These are phyloP conservation scores for Sarocladium kiliense DNA, from an alignment of 2,329 filamentous ascomycete species.

Conservation along the genomic window DNA sequence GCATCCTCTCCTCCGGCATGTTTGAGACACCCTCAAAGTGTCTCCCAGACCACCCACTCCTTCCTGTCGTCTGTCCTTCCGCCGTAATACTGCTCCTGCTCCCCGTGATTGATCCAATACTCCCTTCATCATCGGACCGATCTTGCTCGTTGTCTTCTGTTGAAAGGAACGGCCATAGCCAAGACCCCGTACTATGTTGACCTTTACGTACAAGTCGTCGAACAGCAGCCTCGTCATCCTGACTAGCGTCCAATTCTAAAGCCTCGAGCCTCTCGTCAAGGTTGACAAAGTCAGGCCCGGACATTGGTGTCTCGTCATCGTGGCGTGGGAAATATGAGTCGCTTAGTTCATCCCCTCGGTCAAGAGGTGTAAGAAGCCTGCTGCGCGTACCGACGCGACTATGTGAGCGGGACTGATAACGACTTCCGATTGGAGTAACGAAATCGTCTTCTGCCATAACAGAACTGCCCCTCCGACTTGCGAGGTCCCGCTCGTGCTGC, in stretches of 20 bases:
- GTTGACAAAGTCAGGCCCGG: slow-evolving; percentile 59
- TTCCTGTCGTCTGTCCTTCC: slow-evolving; percentile 14
- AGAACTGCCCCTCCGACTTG: slow-evolving; percentile 41
- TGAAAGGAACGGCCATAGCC: slow-evolving; percentile 61
- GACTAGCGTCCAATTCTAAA: slow-evolving; percentile 42
- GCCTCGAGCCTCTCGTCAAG: slow-evolving; percentile 55
- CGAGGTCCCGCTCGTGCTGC: slow-evolving; percentile 42
- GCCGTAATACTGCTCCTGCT: neutral
- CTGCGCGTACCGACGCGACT: slow-evolving; percentile 40
- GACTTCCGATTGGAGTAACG: slow-evolving; percentile 35
- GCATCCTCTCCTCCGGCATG: slow-evolving; percentile 41
- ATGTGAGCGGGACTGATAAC: slow-evolving; percentile 41
- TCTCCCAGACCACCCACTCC: slow-evolving; percentile 27
- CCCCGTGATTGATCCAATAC: neutral
- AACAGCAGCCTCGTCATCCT: slow-evolving; percentile 55
- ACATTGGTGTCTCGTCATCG: slow-evolving; percentile 24
- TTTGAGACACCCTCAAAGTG: slow-evolving; percentile 36
- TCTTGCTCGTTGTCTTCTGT: slow-evolving; percentile 53
- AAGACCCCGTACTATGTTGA: slow-evolving; percentile 47
- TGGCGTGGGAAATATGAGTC: slow-evolving; percentile 39
- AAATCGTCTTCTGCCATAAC: slow-evolving; percentile 32
- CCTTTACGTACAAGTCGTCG: slow-evolving; percentile 50
- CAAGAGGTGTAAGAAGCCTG: slow-evolving; percentile 40
- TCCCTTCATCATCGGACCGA: slow-evolving; percentile 30
- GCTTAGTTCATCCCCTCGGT: slow-evolving; percentile 26